Evolutionary conservation across 768 basidiomycete genomes (phyloP).

Genomic region (Auricularia auricula-judae): DNA sequence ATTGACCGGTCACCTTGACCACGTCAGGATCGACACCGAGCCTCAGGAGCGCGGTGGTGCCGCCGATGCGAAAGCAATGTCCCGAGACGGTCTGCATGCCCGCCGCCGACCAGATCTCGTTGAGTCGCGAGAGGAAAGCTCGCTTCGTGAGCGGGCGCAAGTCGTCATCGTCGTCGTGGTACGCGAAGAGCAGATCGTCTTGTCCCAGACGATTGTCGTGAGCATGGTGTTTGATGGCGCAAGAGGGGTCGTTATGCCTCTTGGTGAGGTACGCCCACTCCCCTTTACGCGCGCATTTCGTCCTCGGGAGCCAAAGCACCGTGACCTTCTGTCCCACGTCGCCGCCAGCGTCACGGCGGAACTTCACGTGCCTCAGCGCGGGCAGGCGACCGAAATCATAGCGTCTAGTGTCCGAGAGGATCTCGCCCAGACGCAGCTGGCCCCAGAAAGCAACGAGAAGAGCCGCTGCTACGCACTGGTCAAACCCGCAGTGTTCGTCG

Average conservation of each 20-base stretch:
- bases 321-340: not conserved
- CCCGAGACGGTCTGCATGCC: slow-evolving; percentile 26
- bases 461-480: slow-evolving; percentile 29
- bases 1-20: slow-evolving; percentile 23
- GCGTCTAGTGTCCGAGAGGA: not conserved
- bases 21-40: slow-evolving; percentile 24
- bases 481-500: slow-evolving; percentile 21
- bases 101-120: slow-evolving; percentile 14
- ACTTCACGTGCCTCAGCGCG: not conserved
- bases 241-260: slow-evolving; percentile 6
- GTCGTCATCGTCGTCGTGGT: slow-evolving; percentile 23
- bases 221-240: slow-evolving; percentile 21
- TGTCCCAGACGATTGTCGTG: slow-evolving; percentile 16
- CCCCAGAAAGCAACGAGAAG: slow-evolving; percentile 26
- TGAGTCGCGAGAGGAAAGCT: slow-evolving; percentile 19
- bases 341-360: not conserved
- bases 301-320: not conserved
- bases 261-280: not conserved
- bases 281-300: not conserved
- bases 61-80: slow-evolving; percentile 34
- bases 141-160: slow-evolving; percentile 21
- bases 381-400: not conserved
- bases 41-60: slow-evolving; percentile 25
- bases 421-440: slow-evolving; percentile 28
- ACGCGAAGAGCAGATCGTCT: slow-evolving; percentile 26